These are phyloP conservation scores for Stylosanthes scabra DNA, from an alignment of 331 rosid genomes.

Conservation along the genomic window DNA sequence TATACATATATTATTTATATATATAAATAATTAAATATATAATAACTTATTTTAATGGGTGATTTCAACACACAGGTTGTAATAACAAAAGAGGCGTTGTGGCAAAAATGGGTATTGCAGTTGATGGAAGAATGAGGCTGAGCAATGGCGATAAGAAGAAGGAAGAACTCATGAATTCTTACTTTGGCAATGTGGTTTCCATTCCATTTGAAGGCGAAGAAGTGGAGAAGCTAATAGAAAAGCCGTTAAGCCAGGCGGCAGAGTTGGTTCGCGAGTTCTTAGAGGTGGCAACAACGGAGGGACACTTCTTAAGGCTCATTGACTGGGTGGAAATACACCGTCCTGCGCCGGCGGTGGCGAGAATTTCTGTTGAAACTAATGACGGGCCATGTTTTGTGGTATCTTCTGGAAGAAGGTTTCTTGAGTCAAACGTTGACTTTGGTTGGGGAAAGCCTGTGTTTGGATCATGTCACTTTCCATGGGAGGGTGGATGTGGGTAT, in stretches of 20 bases:
- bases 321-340: slow-evolving; percentile 83
- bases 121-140: slow-evolving; percentile 64
- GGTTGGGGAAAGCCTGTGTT: neutral
- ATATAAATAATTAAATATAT: too few species aligned
- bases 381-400: neutral
- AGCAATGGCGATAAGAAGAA: neutral
- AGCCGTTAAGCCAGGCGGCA: slow-evolving; percentile 52
- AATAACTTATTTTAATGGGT: too few species aligned
- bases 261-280: slow-evolving; percentile 53
- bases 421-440: neutral
- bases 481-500: neutral
- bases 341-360: slow-evolving; percentile 27
- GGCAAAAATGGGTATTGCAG: slow-evolving; percentile 68
- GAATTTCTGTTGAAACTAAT: neutral
- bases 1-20: too few species aligned
- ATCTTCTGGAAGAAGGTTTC: neutral
- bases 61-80: too few species aligned
- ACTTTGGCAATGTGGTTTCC: slow-evolving; percentile 74
- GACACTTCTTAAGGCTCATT: slow-evolving; percentile 67
- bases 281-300: slow-evolving; percentile 48
- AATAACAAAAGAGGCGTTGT: neutral
- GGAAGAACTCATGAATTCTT: slow-evolving; percentile 40
- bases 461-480: neutral
- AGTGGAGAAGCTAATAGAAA: slow-evolving; percentile 38
- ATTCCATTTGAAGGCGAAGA: slow-evolving; percentile 53